phyloP scores from a whole-genome alignment of 2,329 filamentous ascomycete genomes.

The Cercospora berteroae region DNA sequence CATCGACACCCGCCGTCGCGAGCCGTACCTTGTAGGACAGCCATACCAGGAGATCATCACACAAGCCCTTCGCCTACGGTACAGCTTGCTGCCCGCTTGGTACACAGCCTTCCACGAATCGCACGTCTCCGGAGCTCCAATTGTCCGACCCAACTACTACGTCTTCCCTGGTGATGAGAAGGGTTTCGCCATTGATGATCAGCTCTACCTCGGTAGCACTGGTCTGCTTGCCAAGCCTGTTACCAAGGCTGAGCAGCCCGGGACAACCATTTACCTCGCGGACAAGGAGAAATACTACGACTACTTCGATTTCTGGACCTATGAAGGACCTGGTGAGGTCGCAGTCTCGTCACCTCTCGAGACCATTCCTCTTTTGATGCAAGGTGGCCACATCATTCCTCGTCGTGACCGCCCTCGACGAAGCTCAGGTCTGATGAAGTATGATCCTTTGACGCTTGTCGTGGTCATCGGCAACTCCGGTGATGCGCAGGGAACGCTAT shows the following conservation, averaged over 20 bases:
- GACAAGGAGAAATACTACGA: conserved; percentile 91
- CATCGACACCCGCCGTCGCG: conserved; percentile 89
- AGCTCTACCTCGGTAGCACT: conserved; percentile 85
- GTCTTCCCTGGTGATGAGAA: conserved; percentile 81
- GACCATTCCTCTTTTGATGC: conserved; percentile 86
- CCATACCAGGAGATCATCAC: conserved; percentile 85
- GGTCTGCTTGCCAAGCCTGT: conserved; percentile 93
- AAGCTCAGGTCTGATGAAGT: conserved; percentile 84
- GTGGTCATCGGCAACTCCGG: conserved; percentile 67
- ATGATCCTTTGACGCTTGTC: conserved; percentile 91
- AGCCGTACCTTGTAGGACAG: conserved; percentile 84
- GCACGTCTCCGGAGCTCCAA: conserved; percentile 76
- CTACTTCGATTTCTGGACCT: conserved; percentile 82
- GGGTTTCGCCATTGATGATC: conserved; percentile 87
- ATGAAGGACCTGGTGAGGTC: conserved; percentile 70
- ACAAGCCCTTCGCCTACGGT: conserved; percentile 81
- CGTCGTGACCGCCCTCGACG: conserved; percentile 84
- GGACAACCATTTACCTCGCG: conserved; percentile 78
- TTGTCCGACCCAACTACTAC: conserved; percentile 90
- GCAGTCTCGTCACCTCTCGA: conserved; percentile 76
- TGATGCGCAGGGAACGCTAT: conserved; percentile 77
- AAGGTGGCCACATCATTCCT: conserved; percentile 86
- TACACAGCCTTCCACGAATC: conserved; percentile 96
- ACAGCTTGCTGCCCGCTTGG: conserved; percentile 86
- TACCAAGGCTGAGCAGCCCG: conserved; percentile 69